Base-by-base conservation (phyloP, 2,329 filamentous ascomycete genomes). In the Pestalotiopsis sp. region DNA sequence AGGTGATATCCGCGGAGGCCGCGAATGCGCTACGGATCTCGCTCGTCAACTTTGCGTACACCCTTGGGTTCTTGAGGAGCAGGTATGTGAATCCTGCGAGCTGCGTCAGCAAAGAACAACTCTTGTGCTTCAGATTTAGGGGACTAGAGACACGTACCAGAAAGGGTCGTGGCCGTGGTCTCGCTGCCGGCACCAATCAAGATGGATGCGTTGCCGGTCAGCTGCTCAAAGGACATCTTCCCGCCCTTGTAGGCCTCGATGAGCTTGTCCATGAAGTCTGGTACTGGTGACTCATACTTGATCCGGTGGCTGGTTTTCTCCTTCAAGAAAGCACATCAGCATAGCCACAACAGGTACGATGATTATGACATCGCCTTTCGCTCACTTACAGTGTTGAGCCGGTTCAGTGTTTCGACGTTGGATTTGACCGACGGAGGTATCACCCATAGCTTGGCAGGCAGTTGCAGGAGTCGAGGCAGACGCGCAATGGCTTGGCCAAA, bases 21-120 rank as follows among this genome's bases (percentile, higher is more conserved):
- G 71, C 69, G 67, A 83, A 83, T 0, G 73, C 35, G 0, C 72
- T 69, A 2, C 82, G 78, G 10, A 85, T 75, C 73, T 85, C 82
- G 1, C 75, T 24, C 2, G 73, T 73, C 22, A 60, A n/a, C 20
- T 60, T 59, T 10, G 14, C 11, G 17, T 44, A 44, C 1, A 66
- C 56, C 9, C 22, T 17, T 13, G 56, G 64, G 38, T 66, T 39
- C n/a, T n/a, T 40, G 1, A 22, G 13, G 14, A 66, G 64, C n/a
- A 38, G 17, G 35, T 66, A 66, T 22, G 55, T 44, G 9, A 59
- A 13, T 10, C 56, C 56, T 14, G 68, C 68, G 22, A 10, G 3
- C 6, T 9, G 6, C 20, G 11, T 58, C 22, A 58, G 56, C 7
- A 58, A 52, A 22, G 17, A n/a, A n/a, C 20, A n/a, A 52, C 4